Evolutionary conservation across 768 basidiomycete species (phyloP), one percentile per base, ranked within the genome.

Genomic region (Butyriboletus loyo): DNA sequence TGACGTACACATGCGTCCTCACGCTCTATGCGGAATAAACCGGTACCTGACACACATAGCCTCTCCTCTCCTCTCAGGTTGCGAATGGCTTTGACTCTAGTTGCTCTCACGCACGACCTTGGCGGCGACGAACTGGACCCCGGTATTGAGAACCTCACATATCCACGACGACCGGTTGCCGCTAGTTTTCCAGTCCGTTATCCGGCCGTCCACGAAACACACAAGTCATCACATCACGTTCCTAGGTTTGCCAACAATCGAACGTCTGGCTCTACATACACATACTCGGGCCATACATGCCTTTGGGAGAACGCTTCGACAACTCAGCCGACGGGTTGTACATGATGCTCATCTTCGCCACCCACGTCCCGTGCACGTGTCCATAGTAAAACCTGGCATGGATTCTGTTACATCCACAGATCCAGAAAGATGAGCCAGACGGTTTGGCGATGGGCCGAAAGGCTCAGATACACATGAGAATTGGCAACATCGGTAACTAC

Each of bases 111-210:
- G 28, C 41, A 22, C n/a, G 31, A 21, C 45, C 55, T 62, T 60
- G 60, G 34, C 49, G 21, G 47, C 59, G 38, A 48, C 40, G 46
- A 27, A 30, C 8, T 24, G 44, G 47, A 49, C 50, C 40, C 40
- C 57, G 34, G 40, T 39, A 46, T 40, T n/a, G 36, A 43, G 30
- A 28, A 40, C 31, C 25, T 13, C n/a, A 19, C 49, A 53, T 62
- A 49, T 63, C 60, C 57, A 60, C 61, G 57, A 51, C 61, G 37
- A 56, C 57, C 54, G 41, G 44, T 45, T 60, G 51, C 36, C 34
- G 44, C 25, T 32, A 21, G 10, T 25, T 45, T 39, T 42, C 46
- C 36, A 2, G 41, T 21, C 5, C 43, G 37, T 36, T 15, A 42
- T 39, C 47, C 47, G 24, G 27, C 32, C 30, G 32, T 31, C 40